phyloP scores from a whole-genome alignment of 2,329 filamentous ascomycete genomes.

The Acarospora socialis region DNA sequence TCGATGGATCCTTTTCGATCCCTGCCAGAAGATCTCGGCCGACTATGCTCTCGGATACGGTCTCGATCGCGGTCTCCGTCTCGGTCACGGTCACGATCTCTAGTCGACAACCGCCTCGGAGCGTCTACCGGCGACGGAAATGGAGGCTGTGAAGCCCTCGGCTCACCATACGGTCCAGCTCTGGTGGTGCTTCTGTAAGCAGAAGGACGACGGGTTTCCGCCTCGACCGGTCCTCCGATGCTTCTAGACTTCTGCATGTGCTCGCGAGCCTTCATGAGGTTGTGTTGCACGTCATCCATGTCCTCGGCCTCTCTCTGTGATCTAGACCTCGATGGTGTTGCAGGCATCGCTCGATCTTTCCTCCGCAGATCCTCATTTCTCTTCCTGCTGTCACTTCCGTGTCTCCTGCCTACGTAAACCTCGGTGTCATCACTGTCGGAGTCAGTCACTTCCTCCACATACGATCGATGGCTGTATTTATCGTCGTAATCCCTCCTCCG shows the following conservation, averaged over 20 bases:
- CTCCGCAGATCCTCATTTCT: constrained; percentile 8
- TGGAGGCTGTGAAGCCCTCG: constrained; percentile 1
- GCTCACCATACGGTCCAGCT: constrained; percentile 5
- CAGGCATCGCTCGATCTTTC: constrained; percentile 7
- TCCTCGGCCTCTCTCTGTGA: constrained; percentile 3
- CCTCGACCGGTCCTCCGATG: constrained; percentile 4
- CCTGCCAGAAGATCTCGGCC: constrained; percentile 7
- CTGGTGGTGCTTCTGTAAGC: constrained; percentile 7
- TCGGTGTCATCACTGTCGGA: constrained; percentile 23
- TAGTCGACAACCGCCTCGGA: background rate
- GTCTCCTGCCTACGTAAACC: constrained; percentile 13
- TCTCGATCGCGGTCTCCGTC: background rate
- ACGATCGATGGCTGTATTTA: constrained; percentile 22
- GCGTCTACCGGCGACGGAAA: constrained; percentile 7
- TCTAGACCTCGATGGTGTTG: constrained; percentile 6
- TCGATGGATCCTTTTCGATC: constrained; percentile 15
- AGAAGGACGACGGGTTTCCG: constrained; percentile 4
- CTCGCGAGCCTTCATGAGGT: constrained; percentile 3
- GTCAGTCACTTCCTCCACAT: constrained; percentile 20
- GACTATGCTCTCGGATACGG: constrained; percentile 8
- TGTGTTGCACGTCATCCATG: constrained; percentile 5
- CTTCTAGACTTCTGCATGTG: constrained; percentile 8
- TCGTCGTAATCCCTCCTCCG: constrained; percentile 26
- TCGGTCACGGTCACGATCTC: background rate
- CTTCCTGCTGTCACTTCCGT: constrained; percentile 10